Evolutionary conservation across 2,329 filamentous ascomycete species (phyloP).

Genomic region (Aspergillus sp.): DNA sequence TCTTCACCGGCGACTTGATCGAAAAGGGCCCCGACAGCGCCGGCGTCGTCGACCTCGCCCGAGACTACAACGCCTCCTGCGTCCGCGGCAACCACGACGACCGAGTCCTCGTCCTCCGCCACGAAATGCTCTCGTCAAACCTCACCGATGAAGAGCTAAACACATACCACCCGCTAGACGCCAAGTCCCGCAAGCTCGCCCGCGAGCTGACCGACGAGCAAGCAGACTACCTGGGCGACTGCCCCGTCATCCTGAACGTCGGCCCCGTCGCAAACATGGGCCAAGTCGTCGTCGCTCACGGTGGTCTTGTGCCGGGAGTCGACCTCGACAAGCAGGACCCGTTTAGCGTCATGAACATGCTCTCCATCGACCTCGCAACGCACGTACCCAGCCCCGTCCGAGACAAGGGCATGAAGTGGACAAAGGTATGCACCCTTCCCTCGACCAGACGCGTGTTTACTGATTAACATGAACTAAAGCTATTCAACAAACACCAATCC

Average conservation of each 20-base stretch:
- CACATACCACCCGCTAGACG: neutral
- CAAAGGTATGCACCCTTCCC: conserved; percentile 50
- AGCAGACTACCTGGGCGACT: conserved; percentile 68
- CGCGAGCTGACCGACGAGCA: conserved; percentile 64
- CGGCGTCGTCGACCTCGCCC: conserved; percentile 76
- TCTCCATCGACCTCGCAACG: conserved; percentile 70
- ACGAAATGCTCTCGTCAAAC: conserved; percentile 44
- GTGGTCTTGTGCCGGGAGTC: conserved; percentile 78
- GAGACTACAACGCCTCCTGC: conserved; percentile 73
- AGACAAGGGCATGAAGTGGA: conserved; percentile 66
- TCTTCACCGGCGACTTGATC: conserved; percentile 79
- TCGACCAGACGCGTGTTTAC: too few relatives aligned
- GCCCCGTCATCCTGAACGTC: conserved; percentile 77
- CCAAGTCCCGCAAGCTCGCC: conserved; percentile 56
- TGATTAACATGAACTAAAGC: conserved; percentile 27
- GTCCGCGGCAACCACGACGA: conserved; percentile 96
- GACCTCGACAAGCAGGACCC: conserved; percentile 73
- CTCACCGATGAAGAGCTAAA: conserved; percentile 21
- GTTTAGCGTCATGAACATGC: conserved; percentile 89
- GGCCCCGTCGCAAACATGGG: conserved; percentile 65
- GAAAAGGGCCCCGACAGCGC: conserved; percentile 84
- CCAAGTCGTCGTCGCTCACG: conserved; percentile 79
- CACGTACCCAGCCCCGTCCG: conserved; percentile 59
- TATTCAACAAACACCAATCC: conserved; percentile 57
- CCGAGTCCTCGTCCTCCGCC: conserved; percentile 71